phyloP scores from a whole-genome alignment of 768 basidiomycete species.

The Lactifluus volemus region DNA sequence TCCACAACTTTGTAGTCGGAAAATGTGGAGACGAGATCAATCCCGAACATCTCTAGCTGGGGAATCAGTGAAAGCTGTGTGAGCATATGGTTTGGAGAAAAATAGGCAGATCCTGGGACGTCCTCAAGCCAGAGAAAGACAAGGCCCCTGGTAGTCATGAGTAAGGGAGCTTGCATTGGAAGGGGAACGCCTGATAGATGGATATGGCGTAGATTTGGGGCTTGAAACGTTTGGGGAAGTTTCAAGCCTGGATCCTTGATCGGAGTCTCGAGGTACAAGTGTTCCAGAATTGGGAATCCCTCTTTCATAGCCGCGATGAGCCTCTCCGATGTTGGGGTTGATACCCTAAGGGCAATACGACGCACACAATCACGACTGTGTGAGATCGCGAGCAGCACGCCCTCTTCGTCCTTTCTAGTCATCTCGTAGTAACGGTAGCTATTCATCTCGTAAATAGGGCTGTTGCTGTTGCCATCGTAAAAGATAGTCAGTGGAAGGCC shows the following conservation, averaged over 20 bases:
- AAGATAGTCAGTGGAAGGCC: neutral
- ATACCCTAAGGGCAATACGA: neutral
- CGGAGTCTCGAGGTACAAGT: too few species aligned
- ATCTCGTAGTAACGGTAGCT: neutral
- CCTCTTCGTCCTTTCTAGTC: neutral
- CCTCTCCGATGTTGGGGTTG: too few species aligned
- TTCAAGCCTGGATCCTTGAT: too few species aligned
- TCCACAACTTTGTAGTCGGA: neutral
- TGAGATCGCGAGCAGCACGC: neutral
- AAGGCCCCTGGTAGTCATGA: neutral
- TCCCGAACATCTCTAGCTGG: neutral
- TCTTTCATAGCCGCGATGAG: too few species aligned
- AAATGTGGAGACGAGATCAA: neutral
- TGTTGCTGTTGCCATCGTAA: too few species aligned
- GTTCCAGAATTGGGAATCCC: too few species aligned
- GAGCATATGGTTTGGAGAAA: neutral
- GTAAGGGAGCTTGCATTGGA: neutral
- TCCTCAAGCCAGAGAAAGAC: neutral
- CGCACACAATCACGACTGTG: neutral
- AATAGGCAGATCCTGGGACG: neutral
- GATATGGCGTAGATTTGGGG: neutral
- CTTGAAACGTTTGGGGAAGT: neutral
- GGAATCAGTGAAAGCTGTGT: neutral
- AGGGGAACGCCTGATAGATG: neutral
- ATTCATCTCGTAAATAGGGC: too few species aligned